Base-by-base conservation (phyloP, 306 rosid species). In the Glycine latifolia region DNA sequence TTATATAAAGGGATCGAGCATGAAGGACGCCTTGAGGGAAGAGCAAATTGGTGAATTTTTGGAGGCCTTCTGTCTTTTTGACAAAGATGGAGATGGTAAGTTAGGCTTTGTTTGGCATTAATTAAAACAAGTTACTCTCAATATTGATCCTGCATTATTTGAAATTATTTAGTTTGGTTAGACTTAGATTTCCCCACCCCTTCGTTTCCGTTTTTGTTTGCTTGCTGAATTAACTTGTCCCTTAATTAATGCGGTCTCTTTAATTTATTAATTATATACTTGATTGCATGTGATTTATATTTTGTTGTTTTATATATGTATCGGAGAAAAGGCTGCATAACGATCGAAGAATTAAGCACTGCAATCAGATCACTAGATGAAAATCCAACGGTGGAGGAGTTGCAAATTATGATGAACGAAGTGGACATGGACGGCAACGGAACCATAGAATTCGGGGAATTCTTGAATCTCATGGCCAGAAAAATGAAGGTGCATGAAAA, bases 61-160 rank as follows among this genome's bases (percentile, higher is more conserved):
- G 73, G 91, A 92, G 85, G 97, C 88, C 20, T 90, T 92, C 53
- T 85, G 87, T 68, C 88, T 90, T 41, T 69, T 92, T 13, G 97
- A 92, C 81, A 90, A 67, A 79, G 90, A 92, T 79, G 90, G 91
- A 77, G 94, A 92, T 86, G 92, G 94, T 90, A 84, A 0, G 79
- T 43, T 43, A 43, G 47, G 9, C 47, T 43, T 43, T 26, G 31
- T 26, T 43, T 43, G 1, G 47, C 47, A 43, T 43, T 43, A 43
- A 43, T 43, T 43, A 43, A 43, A 6, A 43, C 47, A 1, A 43
- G 47, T 43, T 43, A 6, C 47, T 26, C 31, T 26, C 31, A 20
- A 20, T 20, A 20, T 20, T 20, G 20, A 20, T 20, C 20, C 20
- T 20, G 0, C 20, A 26, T 26, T 26, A 26, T 26, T 26, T 26